Evolutionary conservation across 352 stramenopile species (phyloP), one percentile per base, ranked within the genome.

Genomic region (Blastocystis sp.): DNA sequence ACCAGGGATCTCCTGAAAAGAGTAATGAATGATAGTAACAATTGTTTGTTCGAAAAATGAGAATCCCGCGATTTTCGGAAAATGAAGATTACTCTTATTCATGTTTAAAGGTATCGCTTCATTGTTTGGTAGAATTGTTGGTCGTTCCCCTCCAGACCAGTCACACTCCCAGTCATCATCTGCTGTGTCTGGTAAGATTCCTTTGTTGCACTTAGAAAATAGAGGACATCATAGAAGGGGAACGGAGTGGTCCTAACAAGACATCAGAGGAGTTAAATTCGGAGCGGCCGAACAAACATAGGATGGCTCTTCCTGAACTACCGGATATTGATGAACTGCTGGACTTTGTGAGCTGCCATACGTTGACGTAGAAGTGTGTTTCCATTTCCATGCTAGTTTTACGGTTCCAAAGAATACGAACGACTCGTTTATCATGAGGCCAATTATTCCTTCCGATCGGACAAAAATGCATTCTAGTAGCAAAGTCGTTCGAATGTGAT

Each of bases 381-480:
- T 37, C 15, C 11, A 3, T n/a, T 20, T 84, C 5, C 47, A 29
- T 13, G 15, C 18, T 41, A 84, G 73, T 15, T 84, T 84, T 64
- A 45, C 73, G 8, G 37, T 64, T 9, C 53, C 73, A 45, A 84
- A 84, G 29, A 41, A 66, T 68, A 50, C 45, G 4, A 84, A 15
- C 26, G 54, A 50, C 23, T 68, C 73, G 3, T 84, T 84, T 45
- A 84, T 84, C 39, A 84, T 84, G 73, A 23, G 73, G 15, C 73
- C 73, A 9, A 66, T 84, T n/a, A 66, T 84, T 69, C 73, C 73
- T 43, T 84, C 73, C 3, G 73, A 84, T 45, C 73, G 73, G 29
- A 26, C 26, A 7, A 84, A 84, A 64, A 84, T 84, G 73, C 73
- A 84, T n/a, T 64, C 73, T 13, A 45, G 73, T 84, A 69, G n/a